Evolutionary conservation across 495 filamentous ascomycete species (phyloP), one percentile per base, ranked within the genome.

Genomic region (Glonium stellatum): DNA sequence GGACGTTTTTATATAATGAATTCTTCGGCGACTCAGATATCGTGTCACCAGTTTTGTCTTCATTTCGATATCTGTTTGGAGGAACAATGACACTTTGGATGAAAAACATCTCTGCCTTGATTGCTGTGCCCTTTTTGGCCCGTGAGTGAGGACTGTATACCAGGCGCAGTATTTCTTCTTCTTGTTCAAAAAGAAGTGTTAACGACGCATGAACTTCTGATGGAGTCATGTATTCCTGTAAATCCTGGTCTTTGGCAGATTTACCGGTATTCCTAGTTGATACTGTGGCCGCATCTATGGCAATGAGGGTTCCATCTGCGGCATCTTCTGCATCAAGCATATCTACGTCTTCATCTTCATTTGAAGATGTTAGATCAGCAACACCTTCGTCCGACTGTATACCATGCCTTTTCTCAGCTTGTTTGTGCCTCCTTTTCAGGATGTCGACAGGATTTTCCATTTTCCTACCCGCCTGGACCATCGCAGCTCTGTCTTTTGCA

Each of bases 81-180:
- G 95, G 91, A 3, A 99, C 87, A 22, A 96, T 72, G 36, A 99
- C 75, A 35, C 79, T 84, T 61, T 85, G 83, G 49, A 97, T 78
- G 75, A 99, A 99, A 73, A 99, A 96, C 83, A 96, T 96, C 67
- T 93, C 87, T 0, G 89, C 82, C 5, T 76, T 81, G 9, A 92
- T 73, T 12, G 73, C 76, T 58, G 79, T 80, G 19, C 71, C 74
- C 57, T 74, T 70, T 61, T 78, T 77, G 15, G 75, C 66, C 9
- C 74, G 65, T 21, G 86, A 82, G 54, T 84, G 82, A 36, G 88
- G 84, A 70, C 87, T 87, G 70, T 96, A 99, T 13, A 99, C 80
- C 9, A 96, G 77, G 6, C 81, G 73, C 22, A 97, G 67, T 48
- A 99, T 78, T 41, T 95, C 90, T 44, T 80, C 79, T 65, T 99